Conservation (phyloP, 148 eudicot species). For the Spergularia marina region DNA sequence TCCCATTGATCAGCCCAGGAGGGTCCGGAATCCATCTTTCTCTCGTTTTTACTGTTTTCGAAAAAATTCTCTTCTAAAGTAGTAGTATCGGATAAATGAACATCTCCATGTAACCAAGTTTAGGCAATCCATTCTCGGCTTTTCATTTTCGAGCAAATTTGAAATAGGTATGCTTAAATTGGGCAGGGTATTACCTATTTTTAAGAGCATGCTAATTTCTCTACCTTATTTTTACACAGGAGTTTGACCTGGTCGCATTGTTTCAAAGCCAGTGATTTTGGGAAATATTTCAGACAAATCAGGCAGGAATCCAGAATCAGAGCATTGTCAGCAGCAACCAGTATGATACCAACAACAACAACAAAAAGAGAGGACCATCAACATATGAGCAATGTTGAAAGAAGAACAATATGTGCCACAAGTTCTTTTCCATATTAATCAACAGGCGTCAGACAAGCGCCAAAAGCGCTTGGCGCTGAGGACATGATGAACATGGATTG, state of each 20-base stretch:
- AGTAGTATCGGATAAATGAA: not conserved
- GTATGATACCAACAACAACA: too few species aligned
- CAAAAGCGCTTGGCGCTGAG: not conserved
- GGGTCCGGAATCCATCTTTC: conserved; percentile 60
- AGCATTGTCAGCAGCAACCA: too few species aligned
- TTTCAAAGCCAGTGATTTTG: not conserved
- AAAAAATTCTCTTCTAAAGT: not conserved
- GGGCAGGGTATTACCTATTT: conserved; percentile 19
- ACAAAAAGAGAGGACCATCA: not conserved
- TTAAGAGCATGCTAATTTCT: conserved; percentile 12
- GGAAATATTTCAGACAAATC: not conserved
- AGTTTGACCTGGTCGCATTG: conserved; percentile 6
- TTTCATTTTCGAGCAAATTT: conserved; percentile 12
- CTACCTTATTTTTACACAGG: not conserved
- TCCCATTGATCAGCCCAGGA: conserved; percentile 97
- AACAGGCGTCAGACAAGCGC: not conserved
- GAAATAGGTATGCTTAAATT: conserved; percentile 9
- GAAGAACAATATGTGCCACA: not conserved
- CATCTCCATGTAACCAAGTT: conserved; percentile 7
- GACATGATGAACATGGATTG: conserved; percentile 8
- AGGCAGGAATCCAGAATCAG: not conserved
- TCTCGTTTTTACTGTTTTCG: conserved; percentile 9
- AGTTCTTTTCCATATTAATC: not conserved
- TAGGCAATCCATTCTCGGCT: conserved; percentile 17
- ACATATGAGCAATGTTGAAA: not conserved